Base-by-base conservation (phyloP, 2,329 filamentous ascomycete species). In the Fusarium nematophilum region DNA sequence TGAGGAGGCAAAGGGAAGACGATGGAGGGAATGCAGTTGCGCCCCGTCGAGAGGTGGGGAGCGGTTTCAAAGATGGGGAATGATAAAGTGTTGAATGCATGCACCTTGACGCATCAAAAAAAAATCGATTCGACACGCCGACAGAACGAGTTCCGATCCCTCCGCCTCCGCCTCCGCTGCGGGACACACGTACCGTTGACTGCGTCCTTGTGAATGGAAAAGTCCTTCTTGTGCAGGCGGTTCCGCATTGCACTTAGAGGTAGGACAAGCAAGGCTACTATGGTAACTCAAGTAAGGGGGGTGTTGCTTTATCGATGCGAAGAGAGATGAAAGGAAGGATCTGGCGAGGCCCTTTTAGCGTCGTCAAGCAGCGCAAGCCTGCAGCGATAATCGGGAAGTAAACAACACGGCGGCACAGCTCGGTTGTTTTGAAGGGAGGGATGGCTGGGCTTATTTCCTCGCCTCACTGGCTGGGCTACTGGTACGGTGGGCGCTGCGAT, bases 161-260 rank as follows among this genome's bases (percentile, higher is more conserved):
- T 26, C 33, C 30, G 39, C 27, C 38, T n/a, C 17, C 38, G 23
- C 26, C 43, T 14, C 36, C 7, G 40, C n/a, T 14, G 45, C n/a
- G n/a, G 5, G 23, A 14, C 18, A 9, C 37, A 60, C 65, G 43
- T 68, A 69, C 67, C 65, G 54, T 62, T 68, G 39, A 53, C 40
- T 40, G 56, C 43, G 67, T 74, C 74, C 48, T 70, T 73, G 52
- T 75, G 74, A 48, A 75, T 75, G 44, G 71, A 55, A 61, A 78
- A 75, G 38, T 70, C 68, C 50, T 70, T 73, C 45, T 71, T 73
- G 40, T 70, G 66, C 27, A 76, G 62, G 38, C 71, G 69, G 54
- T 70, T 72, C 62, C 70, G 68, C 71, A 76, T 76, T 38, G 57
- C 57, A 66, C 39, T 60, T 18, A 27, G 23, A 26, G 21, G 21